phyloP scores from a whole-genome alignment of 2,329 filamentous ascomycete genomes.

The Botrytis deweyae region DNA sequence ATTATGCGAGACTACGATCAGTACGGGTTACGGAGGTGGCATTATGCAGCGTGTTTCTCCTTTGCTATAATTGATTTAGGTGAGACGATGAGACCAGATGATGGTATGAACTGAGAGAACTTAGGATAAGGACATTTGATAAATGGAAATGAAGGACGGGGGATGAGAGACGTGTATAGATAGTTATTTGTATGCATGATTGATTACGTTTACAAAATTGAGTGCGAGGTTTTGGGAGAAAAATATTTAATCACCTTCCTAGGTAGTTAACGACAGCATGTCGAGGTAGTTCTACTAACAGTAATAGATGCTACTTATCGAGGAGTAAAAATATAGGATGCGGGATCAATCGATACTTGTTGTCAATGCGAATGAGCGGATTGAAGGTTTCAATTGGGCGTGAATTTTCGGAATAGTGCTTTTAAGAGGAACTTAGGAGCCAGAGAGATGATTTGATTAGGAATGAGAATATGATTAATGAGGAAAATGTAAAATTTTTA shows the following conservation, averaged over 20 bases:
- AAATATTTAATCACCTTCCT: background rate
- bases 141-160: background rate
- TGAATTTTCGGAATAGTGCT: background rate
- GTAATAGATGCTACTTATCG: too few species aligned
- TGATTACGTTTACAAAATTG: background rate
- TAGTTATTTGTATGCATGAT: constrained; percentile 5
- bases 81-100: constrained; percentile 1
- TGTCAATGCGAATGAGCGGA: background rate
- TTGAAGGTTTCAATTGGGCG: background rate
- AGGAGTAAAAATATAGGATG: background rate
- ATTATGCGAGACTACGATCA: constrained; percentile 1
- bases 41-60: background rate
- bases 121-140: background rate
- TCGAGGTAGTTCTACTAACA: background rate
- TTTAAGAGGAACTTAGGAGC: background rate
- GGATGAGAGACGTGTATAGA: constrained; percentile 1
- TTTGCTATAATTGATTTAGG: background rate
- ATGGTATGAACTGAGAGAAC: background rate
- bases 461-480: background rate
- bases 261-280: background rate
- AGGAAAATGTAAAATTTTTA: background rate
- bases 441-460: background rate
- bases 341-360: background rate
- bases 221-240: background rate
- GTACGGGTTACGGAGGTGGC: background rate